Base-by-base conservation (phyloP, 2,329 filamentous ascomycete genomes). In the Cytospora schulzeri region DNA sequence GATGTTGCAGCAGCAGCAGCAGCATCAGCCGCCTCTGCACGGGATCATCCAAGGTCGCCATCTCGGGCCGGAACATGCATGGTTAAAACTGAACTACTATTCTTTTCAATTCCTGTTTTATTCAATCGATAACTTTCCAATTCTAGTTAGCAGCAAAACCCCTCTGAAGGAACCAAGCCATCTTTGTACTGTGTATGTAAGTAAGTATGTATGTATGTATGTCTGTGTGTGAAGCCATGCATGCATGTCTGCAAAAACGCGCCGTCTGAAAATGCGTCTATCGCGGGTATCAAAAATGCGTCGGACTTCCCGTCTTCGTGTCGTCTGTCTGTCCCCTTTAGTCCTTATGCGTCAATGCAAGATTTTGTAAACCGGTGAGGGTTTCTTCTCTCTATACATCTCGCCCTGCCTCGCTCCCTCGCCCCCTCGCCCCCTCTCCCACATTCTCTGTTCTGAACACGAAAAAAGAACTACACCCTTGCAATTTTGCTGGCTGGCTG, bases 181-280 rank as follows among this genome's bases (percentile, higher is more conserved):
- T 56, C 26, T 19, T 24, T 12, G 41, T 17, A 14, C n/a, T 31
- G 29, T 31, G 29, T 31, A n/a, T n/a, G n/a, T n/a, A n/a, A n/a
- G n/a, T n/a, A n/a, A n/a, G n/a, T n/a, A n/a, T n/a, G n/a, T n/a
- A n/a, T 31, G 9, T 31, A 9, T 31, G 29, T 31, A 31, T 31
- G 29, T 31, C n/a, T 24, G n/a, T 22, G 41, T 41, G 6, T 48
- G 41, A 22, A 48, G 11, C 41, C 41, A n/a, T n/a, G n/a, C n/a
- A n/a, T n/a, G n/a, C 35, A 48, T 48, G 41, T 33, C 59, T 50
- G 52, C n/a, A 26, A 63, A 26, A 63, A 59, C 55, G 60, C 60
- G 60, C 64, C 64, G 64, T 63, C 52, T 62, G 45, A 60, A 60
- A 57, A 66, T 66, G 64, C 60, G 55, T 66, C 64, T 66, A 66